Evolutionary conservation across 345 rosid species (phyloP).

Genomic region (Salix udensis): DNA sequence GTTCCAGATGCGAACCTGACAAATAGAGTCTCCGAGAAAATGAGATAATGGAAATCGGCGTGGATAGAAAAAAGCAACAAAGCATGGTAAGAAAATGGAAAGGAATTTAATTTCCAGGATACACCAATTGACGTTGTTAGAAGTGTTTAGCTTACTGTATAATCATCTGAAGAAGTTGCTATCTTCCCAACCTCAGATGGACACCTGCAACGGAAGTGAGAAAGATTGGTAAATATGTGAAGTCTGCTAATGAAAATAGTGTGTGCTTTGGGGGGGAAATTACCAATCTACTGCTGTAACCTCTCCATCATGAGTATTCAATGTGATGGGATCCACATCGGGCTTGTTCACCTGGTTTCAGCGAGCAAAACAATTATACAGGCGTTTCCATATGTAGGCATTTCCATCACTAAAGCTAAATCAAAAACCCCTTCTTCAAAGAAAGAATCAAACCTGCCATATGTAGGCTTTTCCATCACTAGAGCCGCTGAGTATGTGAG

Average conservation of each 20-base stretch:
- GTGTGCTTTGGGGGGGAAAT: not conserved
- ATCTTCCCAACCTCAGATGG: constrained; percentile 55
- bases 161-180: constrained; percentile 83
- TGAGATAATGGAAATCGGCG: not conserved
- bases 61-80: not conserved
- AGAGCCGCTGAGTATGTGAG: constrained; percentile 76
- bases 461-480: constrained; percentile 78
- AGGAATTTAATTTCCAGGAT: not conserved
- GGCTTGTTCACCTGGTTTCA: constrained; percentile 67
- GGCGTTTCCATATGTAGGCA: not conserved
- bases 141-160: constrained; percentile 44
- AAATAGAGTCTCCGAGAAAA: not conserved
- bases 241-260: not conserved
- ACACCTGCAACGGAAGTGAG: constrained; percentile 46
- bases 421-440: not conserved
- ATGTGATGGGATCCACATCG: constrained; percentile 47
- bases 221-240: not conserved
- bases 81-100: not conserved
- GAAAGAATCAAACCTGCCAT: constrained; percentile 67
- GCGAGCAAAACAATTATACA: constrained; percentile 12
- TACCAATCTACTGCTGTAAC: constrained; percentile 96
- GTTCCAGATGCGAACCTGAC: constrained; percentile 60
- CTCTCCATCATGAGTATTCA: constrained; percentile 71
- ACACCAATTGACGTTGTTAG: not conserved
- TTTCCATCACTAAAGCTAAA: not conserved